phyloP scores from a whole-genome alignment of 176 grass and related monocot species.

The Raddia guianensis region DNA sequence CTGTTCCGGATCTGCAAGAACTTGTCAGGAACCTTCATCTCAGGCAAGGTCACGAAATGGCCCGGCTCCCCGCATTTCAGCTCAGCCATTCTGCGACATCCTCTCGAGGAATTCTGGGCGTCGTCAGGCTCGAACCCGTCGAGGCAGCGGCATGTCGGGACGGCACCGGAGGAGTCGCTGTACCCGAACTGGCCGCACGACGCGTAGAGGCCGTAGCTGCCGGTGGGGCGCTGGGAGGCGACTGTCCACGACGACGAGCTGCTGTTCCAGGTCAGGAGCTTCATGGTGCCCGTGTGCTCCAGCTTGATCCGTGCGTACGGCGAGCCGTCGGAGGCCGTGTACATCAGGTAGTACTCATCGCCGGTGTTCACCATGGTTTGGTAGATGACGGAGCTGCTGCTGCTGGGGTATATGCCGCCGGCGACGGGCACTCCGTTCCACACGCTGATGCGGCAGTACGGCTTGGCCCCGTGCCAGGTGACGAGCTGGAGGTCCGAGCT shows the following conservation, averaged over 20 bases:
- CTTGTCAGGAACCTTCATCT: conserved; percentile 38
- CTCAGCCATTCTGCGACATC: conserved; percentile 38
- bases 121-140: conserved; percentile 35
- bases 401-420: accelerated
- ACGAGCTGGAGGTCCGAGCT: background rate
- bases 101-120: background rate
- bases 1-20: conserved; percentile 1
- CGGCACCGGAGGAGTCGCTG: background rate
- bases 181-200: conserved; percentile 45
- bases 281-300: conserved; percentile 18
- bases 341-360: background rate
- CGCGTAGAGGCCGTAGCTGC: conserved; percentile 17
- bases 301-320: background rate
- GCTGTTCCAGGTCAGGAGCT: background rate
- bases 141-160: conserved; percentile 36
- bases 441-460: conserved; percentile 5
- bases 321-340: conserved; percentile 6
- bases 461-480: conserved; percentile 1
- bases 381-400: background rate
- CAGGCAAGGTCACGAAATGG: conserved; percentile 13
- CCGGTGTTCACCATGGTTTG: too few relatives aligned
- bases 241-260: background rate
- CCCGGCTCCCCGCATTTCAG: conserved; percentile 23
- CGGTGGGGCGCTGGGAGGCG: accelerated
- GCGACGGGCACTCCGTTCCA: background rate